Conservation (phyloP, 2,329 filamentous ascomycete genomes). For the Torrubiellomyces zombiae region DNA sequence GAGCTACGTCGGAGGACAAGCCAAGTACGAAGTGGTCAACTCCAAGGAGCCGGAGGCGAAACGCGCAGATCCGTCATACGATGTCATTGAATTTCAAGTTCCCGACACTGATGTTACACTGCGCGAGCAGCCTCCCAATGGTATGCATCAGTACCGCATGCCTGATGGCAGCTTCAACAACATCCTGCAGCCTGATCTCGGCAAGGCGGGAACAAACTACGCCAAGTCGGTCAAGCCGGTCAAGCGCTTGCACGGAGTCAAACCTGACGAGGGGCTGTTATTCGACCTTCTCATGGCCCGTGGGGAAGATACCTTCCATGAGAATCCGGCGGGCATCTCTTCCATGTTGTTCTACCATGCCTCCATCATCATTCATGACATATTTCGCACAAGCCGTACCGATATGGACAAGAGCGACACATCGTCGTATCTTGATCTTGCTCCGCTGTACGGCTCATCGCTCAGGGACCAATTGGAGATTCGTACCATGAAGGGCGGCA, state of each 20-base stretch:
- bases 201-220: constrained; percentile 49
- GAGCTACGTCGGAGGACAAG: constrained; percentile 23
- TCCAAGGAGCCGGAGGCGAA: constrained; percentile 11
- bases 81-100: constrained; percentile 22
- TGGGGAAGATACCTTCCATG: constrained; percentile 28
- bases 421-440: constrained; percentile 59
- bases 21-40: constrained; percentile 20
- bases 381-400: constrained; percentile 29
- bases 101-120: constrained; percentile 19
- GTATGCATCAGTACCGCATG: constrained; percentile 17
- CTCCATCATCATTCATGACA: constrained; percentile 34
- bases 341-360: constrained; percentile 62
- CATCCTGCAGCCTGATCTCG: constrained; percentile 44
- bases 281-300: constrained; percentile 54
- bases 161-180: constrained; percentile 34
- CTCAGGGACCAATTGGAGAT: constrained; percentile 45
- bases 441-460: constrained; percentile 55
- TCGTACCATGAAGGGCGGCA: constrained; percentile 47
- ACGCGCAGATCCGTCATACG: constrained; percentile 12
- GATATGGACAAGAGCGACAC: constrained; percentile 49
- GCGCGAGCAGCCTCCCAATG: constrained; percentile 19
- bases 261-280: constrained; percentile 47
- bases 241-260: constrained; percentile 37
- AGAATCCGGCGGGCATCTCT: constrained; percentile 57
- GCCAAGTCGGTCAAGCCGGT: constrained; percentile 46